phyloP scores from a whole-genome alignment of 1,284 basidiomycete species.

The Ustilago nuda region DNA sequence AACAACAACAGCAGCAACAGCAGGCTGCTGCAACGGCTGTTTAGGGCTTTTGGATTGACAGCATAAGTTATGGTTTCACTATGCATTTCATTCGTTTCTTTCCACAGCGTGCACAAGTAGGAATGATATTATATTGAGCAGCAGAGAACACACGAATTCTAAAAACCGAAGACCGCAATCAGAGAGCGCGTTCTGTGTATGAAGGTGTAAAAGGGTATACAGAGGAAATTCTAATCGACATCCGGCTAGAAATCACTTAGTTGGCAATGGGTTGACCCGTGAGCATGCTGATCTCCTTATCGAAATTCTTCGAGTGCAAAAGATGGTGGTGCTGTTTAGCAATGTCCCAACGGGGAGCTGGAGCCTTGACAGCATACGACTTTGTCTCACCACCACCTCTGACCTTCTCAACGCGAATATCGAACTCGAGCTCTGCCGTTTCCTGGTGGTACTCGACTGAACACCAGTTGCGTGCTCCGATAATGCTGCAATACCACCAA shows the following conservation, averaged over 20 bases:
- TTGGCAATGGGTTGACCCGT: slow-evolving; percentile 5
- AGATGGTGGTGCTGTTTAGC: slow-evolving; percentile 44
- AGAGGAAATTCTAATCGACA: background rate
- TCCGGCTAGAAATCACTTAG: background rate
- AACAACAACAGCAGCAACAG: slow-evolving; percentile 1
- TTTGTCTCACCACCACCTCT: slow-evolving; percentile 62
- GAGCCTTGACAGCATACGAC: slow-evolving; percentile 59
- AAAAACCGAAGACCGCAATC: background rate
- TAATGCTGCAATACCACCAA: slow-evolving; percentile 72
- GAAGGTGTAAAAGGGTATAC: slow-evolving; percentile 14
- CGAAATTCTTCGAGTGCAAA: slow-evolving; percentile 41
- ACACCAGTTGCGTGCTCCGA: slow-evolving; percentile 91
- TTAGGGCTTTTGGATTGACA: background rate
- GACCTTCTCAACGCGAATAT: slow-evolving; percentile 81
- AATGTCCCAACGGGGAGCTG: slow-evolving; percentile 52
- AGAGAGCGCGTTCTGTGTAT: background rate
- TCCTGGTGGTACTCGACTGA: slow-evolving; percentile 76
- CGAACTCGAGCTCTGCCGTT: slow-evolving; percentile 82
- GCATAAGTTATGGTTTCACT: background rate
- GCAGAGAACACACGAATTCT: background rate
- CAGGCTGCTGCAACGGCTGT: background rate
- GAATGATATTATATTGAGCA: slow-evolving; percentile 8
- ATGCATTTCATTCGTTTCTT: background rate
- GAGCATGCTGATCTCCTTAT: slow-evolving; percentile 30
- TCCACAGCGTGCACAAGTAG: background rate